Conservation (phyloP, 2,329 filamentous ascomycete species). For the Pseudogymnoascus sp. region DNA sequence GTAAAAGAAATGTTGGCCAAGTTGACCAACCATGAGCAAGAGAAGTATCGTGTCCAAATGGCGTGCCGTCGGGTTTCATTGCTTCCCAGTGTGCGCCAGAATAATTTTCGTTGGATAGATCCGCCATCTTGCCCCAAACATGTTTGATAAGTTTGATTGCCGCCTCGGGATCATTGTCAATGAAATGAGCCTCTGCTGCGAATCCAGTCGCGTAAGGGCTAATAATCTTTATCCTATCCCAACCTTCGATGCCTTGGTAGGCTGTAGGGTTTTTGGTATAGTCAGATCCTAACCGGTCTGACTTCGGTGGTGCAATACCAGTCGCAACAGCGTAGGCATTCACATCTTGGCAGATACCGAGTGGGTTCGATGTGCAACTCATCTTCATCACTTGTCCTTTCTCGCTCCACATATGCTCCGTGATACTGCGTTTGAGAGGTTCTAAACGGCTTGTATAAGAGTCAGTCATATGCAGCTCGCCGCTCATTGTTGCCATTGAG, state of each 20-base stretch:
- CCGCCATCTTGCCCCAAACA: slow-evolving; percentile 21
- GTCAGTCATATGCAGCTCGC: neutral
- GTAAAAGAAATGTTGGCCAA: slow-evolving; percentile 20
- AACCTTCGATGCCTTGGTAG: slow-evolving; percentile 15
- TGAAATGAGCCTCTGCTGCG: slow-evolving; percentile 18
- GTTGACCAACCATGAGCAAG: slow-evolving; percentile 22
- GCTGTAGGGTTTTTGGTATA: slow-evolving; percentile 13
- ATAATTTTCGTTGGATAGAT: slow-evolving; percentile 17
- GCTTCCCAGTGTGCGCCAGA: slow-evolving; percentile 22
- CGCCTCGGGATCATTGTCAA: slow-evolving; percentile 9
- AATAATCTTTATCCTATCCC: slow-evolving; percentile 17
- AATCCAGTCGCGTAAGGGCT: slow-evolving; percentile 21
- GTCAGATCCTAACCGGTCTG: slow-evolving; percentile 9
- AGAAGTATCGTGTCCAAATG: slow-evolving; percentile 18
- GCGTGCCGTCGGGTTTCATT: slow-evolving; percentile 17
- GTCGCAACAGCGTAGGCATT: slow-evolving; percentile 17
- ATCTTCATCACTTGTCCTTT: slow-evolving; percentile 16
- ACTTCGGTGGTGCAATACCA: slow-evolving; percentile 14
- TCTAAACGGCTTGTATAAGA: slow-evolving; percentile 12
- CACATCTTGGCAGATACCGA: slow-evolving; percentile 19
- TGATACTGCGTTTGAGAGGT: slow-evolving; percentile 16
- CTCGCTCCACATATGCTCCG: slow-evolving; percentile 16
- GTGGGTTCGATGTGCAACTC: slow-evolving; percentile 15
- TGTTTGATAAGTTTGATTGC: slow-evolving; percentile 17
- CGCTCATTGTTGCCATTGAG: slow-evolving; percentile 19